Percentiles rank a stretch among this genome's conserved stretches.
phyloP scores from a whole-genome alignment of 257 asterid species.

The Nicotiana tomentosiformis region DNA sequence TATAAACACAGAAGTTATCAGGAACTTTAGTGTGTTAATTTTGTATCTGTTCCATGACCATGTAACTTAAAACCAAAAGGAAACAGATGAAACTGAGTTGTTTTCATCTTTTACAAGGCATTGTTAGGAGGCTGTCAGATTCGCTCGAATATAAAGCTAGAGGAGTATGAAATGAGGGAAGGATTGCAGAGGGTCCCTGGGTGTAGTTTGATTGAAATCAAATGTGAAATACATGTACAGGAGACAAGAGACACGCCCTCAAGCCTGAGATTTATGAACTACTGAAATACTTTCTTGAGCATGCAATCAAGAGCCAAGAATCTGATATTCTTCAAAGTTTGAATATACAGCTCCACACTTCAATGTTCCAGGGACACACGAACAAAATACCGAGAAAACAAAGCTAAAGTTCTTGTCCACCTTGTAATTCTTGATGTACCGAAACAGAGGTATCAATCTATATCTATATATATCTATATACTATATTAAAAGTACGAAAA shows the following conservation, averaged over 20 bases:
- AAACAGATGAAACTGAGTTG: not conserved
- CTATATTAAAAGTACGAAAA: too few species aligned
- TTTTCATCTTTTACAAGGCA: slow-evolving; percentile 17
- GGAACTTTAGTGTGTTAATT: not conserved
- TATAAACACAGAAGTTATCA: not conserved
- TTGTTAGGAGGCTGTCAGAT: slow-evolving; percentile 73
- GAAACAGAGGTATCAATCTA: too few species aligned
- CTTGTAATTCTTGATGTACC: too few species aligned
- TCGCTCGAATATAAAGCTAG: slow-evolving; percentile 52
- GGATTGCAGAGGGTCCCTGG: slow-evolving; percentile 57
- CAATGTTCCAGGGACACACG: too few species aligned
- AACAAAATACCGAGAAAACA: too few species aligned
- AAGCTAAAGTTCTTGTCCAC: too few species aligned
- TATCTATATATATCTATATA: too few species aligned
- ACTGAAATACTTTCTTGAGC: slow-evolving; percentile 32
- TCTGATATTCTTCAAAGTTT: not conserved
- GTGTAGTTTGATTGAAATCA: slow-evolving; percentile 74
- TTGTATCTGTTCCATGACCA: not conserved
- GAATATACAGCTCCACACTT: not conserved
- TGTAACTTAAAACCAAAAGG: not conserved
- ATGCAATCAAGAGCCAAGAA: slow-evolving; percentile 24
- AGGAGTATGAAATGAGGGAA: slow-evolving; percentile 49
- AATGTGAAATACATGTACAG: slow-evolving; percentile 46
- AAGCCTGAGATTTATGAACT: slow-evolving; percentile 34
- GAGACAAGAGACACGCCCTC: slow-evolving; percentile 41